These are phyloP conservation scores for Handroanthus guayacan DNA, from an alignment of 257 asterid species.

Conservation along the genomic window DNA sequence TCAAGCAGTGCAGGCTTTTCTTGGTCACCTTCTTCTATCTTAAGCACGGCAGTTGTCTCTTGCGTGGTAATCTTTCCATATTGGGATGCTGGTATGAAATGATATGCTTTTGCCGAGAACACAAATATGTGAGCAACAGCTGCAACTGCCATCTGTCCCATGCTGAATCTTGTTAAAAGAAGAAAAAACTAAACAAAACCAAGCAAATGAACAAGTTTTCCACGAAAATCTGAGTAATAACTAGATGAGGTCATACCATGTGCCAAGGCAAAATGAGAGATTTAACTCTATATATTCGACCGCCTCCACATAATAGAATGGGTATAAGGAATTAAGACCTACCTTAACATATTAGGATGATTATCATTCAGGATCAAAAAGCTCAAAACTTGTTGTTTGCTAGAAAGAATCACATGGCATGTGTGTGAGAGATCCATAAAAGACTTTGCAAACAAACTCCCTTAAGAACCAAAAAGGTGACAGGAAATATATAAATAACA, in stretches of 20 bases:
- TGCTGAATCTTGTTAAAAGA: background rate
- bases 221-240: background rate
- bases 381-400: too few species aligned
- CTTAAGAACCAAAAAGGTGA: background rate
- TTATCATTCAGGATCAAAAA: too few species aligned
- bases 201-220: background rate
- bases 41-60: conserved; percentile 55
- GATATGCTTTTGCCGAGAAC: conserved; percentile 84
- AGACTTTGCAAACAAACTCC: background rate
- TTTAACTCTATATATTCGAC: background rate
- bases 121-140: conserved; percentile 92
- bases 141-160: conserved; percentile 89
- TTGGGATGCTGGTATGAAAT: conserved; percentile 54
- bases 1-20: conserved; percentile 63
- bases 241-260: background rate
- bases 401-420: too few species aligned
- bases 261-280: background rate
- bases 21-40: conserved; percentile 55
- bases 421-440: too few species aligned
- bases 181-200: background rate
- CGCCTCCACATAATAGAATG: background rate
- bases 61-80: conserved; percentile 53
- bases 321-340: background rate
- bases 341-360: too few species aligned
- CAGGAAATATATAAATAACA: background rate